These are phyloP conservation scores for Jamesozyma jinghongensis DNA, from an alignment of 805 yeast species.

Conservation along the genomic window DNA sequence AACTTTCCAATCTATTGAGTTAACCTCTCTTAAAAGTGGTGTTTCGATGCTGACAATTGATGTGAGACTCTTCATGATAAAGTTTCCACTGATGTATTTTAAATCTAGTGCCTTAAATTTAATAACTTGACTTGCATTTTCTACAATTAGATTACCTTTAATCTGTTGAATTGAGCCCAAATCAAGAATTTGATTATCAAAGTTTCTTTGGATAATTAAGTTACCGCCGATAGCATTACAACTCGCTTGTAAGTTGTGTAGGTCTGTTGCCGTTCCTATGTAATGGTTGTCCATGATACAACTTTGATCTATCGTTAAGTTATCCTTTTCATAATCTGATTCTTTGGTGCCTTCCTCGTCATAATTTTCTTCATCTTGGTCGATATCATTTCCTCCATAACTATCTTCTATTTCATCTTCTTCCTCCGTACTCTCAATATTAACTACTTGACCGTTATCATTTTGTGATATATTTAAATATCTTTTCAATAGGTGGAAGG, in stretches of 20 bases:
- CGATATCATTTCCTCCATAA: not conserved
- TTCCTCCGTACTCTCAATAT: not conserved
- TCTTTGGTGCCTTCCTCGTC: not conserved
- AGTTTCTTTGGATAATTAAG: slow-evolving; percentile 39
- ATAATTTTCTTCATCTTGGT: not conserved
- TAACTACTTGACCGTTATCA: not conserved
- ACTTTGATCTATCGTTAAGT: not conserved
- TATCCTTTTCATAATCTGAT: not conserved
- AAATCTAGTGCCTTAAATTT: slow-evolving; percentile 49
- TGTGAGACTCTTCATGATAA: slow-evolving; percentile 49
- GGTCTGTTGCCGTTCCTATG: slow-evolving; percentile 32
- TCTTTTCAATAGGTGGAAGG: not conserved
- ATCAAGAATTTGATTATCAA: slow-evolving; percentile 41
- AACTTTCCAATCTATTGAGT: slow-evolving; percentile 55
- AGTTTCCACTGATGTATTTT: slow-evolving; percentile 39
- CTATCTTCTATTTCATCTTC: not conserved
- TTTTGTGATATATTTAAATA: not conserved
- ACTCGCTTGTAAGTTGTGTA: slow-evolving; percentile 32
- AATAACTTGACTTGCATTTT: slow-evolving; percentile 45
- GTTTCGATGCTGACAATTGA: slow-evolving; percentile 51
- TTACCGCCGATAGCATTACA: slow-evolving; percentile 48
- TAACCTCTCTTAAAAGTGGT: slow-evolving; percentile 45
- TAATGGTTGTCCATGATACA: slow-evolving; percentile 30
- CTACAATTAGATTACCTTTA: slow-evolving; percentile 47
- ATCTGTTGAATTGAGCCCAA: slow-evolving; percentile 36